Evolutionary conservation across 164 flowering plant genomes (phyloP), one percentile per base, ranked within the genome.

Genomic region (Brasenia schreberi): DNA sequence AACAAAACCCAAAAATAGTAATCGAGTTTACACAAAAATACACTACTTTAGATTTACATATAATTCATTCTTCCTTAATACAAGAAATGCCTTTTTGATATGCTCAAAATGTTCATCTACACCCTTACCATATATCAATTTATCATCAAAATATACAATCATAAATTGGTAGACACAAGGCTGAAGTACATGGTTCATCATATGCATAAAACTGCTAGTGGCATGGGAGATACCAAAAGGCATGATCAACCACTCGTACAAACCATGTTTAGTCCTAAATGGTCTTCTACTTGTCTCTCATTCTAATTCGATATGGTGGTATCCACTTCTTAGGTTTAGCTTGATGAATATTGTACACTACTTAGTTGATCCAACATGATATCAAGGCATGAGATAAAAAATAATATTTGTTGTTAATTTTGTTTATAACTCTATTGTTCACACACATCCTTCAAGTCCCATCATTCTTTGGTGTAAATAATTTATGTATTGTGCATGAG

Each of bases 51-150:
- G 23, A 43, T 65, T 65, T 4, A 18, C 56, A 1, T 42, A 65
- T 5, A 65, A 19, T 43, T 61, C 10, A 7, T 33, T 33, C 39
- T 33, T 33, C 4, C 39, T 33, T 33, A 33, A 33, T 33, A 33
- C 4, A 3, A 45, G 5, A 3, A 53, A 27, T 6, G 23, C 61
- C n/a, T 19, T 19, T 5, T 9, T 6, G 16, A 52, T 42, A 65
- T 65, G 61, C 14, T 49, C 67, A 49, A 65, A n/a, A 65, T 33
- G 61, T n/a, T 42, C 18, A 49, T 17, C 18, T n/a, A 43, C 16
- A 39, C 3, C 42, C 60, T 27, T 17, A 14, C 61, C 49, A 49
- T 11, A 65, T 65, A 18, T 65, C 2, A 23, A 2, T 23, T 0
- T 23, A 23, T 23, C 67, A 4, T 65, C 0, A 49, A 65, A 65